Base-by-base conservation (phyloP, 2,329 filamentous ascomycete species). In the Epichloe gansuensis region DNA sequence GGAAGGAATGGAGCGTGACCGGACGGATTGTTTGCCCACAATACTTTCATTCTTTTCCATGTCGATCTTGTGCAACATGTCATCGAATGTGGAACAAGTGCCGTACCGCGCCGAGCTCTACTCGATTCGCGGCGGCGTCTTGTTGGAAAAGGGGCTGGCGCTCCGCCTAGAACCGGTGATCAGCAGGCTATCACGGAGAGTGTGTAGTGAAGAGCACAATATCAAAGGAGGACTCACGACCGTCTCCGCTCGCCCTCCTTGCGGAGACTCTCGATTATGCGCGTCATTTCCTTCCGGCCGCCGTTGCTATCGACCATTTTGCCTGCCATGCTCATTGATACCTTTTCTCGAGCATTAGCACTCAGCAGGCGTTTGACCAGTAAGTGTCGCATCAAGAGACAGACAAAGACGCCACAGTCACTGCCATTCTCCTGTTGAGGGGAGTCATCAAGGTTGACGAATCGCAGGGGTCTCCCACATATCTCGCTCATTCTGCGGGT, bases 351-450 rank as follows among this genome's bases (percentile, higher is more conserved):
- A 3, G 86, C 83, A 63, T 89, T 85, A 8, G 87, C 89, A 58
- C 78, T 80, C 53, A 98, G 72, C 25, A 98, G 74, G 53, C 87
- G 76, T 68, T 89, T 90, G 49, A 96, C 74, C 17, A 98, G 76
- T n/a, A 98, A 71, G 69, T 96, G 87, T 47, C 89, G 82, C 90
- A 98, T 98, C 56, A 91, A 78, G 58, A 97, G 79, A 67, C 93
- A 97, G 3, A 98, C 93, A 66, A 90, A 97, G 1, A 98, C 88
- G 17, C 93, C 93, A 60, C 93, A 98, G 68, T 98, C 93, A 63
- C 81, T 91, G 27, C 86, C 82, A 59, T 97, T 97, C 59, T 90
- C 85, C 67, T 98, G 93, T 61, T 94, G 86, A 0, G 93, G 93
- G 9, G 82, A 85, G 63, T 97, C 91, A 0, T 84, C 75, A 51